phyloP scores from a whole-genome alignment of 1,284 basidiomycete species.

The Xerocomus minutiporus region DNA sequence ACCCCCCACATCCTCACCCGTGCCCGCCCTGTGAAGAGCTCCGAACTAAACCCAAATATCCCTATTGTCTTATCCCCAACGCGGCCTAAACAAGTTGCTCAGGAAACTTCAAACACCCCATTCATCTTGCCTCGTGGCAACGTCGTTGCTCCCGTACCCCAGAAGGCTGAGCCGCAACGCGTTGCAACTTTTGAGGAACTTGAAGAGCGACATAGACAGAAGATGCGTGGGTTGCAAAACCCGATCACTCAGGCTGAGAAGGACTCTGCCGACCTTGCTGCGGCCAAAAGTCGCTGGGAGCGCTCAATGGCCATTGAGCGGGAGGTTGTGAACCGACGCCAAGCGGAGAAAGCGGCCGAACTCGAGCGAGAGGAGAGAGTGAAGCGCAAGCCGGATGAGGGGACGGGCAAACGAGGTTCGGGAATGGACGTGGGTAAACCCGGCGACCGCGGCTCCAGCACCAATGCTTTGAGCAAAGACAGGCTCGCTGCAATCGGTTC shows the following conservation, averaged over 20 bases:
- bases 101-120: conserved; percentile 24
- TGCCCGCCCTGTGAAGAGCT: conserved; percentile 36
- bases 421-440: conserved; percentile 28
- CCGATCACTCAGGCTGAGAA: conserved; percentile 69
- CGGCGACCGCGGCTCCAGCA: conserved; percentile 42
- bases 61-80: conserved; percentile 31
- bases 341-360: conserved; percentile 64
- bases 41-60: conserved; percentile 28
- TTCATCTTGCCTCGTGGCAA: conserved; percentile 31
- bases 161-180: conserved; percentile 44
- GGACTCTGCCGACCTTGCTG: conserved; percentile 63
- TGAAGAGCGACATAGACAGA: conserved; percentile 75
- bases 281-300: conserved; percentile 73
- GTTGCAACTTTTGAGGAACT: conserved; percentile 75
- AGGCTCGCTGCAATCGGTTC: conserved; percentile 46
- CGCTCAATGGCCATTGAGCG: conserved; percentile 64
- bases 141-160: conserved; percentile 45
- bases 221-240: conserved; percentile 68
- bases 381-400: conserved; percentile 44
- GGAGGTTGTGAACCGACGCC: conserved; percentile 61
- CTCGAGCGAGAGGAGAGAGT: conserved; percentile 42
- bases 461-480: conserved; percentile 55
- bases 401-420: conserved; percentile 29
- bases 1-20: conserved; percentile 63
- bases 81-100: conserved; percentile 17